Conservation (phyloP, 2,329 filamentous ascomycete species). For the Fusarium compactum region DNA sequence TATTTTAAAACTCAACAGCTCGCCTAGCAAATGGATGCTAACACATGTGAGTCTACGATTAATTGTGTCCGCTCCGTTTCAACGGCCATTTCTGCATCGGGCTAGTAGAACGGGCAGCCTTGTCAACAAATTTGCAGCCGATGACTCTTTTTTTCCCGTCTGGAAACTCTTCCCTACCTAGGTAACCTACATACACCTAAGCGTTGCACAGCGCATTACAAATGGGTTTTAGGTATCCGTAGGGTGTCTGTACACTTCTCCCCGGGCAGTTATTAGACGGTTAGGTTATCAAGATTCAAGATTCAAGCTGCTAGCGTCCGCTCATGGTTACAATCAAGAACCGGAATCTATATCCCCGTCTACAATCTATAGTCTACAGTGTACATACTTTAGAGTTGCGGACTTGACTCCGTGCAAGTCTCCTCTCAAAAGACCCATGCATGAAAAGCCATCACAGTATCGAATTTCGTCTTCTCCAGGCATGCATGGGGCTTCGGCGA, state of each 20-base stretch:
- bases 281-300: not conserved
- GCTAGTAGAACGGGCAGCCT: not conserved
- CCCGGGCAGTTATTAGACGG: not conserved
- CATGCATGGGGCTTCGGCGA: constrained; percentile 7
- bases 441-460: not conserved
- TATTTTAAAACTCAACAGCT: constrained; percentile 18
- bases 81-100: constrained; percentile 30
- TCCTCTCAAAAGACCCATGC: not conserved
- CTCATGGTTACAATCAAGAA: not conserved
- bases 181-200: not conserved
- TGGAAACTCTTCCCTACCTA: not conserved
- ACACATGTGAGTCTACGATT: constrained; percentile 4
- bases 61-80: constrained; percentile 22
- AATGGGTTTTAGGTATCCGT: not conserved
- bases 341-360: constrained; percentile 6
- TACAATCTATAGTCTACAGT: not conserved
- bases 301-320: not conserved
- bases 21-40: not conserved
- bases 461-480: constrained; percentile 6
- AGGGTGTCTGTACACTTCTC: not conserved
- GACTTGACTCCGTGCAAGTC: not conserved
- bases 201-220: not conserved
- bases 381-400: not conserved
- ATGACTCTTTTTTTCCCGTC: not conserved
- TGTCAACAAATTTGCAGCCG: not conserved